Evolutionary conservation across 2,329 filamentous ascomycete genomes (phyloP), one percentile per base, ranked within the genome.

Genomic region (Fusarium sp.): DNA sequence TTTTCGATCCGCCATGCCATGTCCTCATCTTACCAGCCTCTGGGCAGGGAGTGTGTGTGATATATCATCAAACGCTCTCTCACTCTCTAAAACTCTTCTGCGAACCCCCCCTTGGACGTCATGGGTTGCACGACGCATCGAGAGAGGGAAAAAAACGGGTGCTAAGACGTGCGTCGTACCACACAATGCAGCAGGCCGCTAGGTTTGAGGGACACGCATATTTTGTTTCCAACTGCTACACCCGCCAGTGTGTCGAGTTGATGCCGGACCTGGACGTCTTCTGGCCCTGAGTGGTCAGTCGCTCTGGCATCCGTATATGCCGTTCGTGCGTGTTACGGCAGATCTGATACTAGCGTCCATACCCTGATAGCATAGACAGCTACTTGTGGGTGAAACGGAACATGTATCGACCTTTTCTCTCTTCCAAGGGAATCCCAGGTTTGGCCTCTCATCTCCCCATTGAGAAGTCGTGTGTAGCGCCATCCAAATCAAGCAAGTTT

Each of bases 1-100:
- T 33, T 74, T 62, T 65, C 63, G 68, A 74, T 71, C 71, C 63
- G 35, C 56, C 38, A 47, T 61, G 29, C 42, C 42, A 47, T 47
- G 42, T 9, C 16, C 25, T 60, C 36, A 45, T 60, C 20, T 57
- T 61, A 45, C 58, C 58, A 22, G 58, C 58, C 16, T 45, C 29
- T 20, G n/a, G 27, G n/a, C 58, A 61, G 18, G 38, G 42, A 52
- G 47, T 31, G 10, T 33, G 47, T 52, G 18, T 33, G 56, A 58
- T 58, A 38, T 60, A 60, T 60, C 36, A 40, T 31, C 36, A 42
- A 60, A 60, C 36, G 22, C 36, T 29, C n/a, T 60, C 38, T 60
- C 11, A 7, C 22, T 22, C 20, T 18, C n/a, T 29, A 18, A 16
- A 25, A 22, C n/a, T 31, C 27, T 56, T 13, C n/a, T 22, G 10